Evolutionary conservation across 495 filamentous ascomycete genomes (phyloP).

Genomic region (Usnea hakonensis): DNA sequence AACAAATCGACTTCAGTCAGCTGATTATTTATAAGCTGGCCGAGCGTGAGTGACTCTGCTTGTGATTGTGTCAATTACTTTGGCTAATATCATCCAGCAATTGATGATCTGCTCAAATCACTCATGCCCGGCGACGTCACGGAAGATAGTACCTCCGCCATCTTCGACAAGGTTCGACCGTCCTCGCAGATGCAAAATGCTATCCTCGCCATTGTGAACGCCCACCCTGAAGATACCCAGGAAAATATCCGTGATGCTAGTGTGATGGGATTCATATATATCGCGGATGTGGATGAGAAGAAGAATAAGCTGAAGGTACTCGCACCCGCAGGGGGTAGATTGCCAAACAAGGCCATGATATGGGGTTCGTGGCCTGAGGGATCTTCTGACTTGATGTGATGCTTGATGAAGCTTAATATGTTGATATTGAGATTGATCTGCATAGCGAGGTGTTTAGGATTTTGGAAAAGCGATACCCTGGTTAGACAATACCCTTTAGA

Average conservation of each 20-base stretch:
- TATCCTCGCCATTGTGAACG: slow-evolving; percentile 74
- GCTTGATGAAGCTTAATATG: background rate
- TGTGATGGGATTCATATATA: slow-evolving; percentile 86
- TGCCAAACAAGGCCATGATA: slow-evolving; percentile 73
- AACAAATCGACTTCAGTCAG: slow-evolving; percentile 65
- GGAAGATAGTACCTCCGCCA: slow-evolving; percentile 30
- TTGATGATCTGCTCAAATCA: slow-evolving; percentile 30
- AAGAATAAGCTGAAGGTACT: slow-evolving; percentile 74
- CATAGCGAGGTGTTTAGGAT: slow-evolving; percentile 10
- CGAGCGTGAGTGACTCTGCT: slow-evolving; percentile 36
- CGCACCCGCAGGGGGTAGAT: slow-evolving; percentile 68
- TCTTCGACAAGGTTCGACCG: slow-evolving; percentile 54
- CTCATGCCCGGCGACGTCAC: slow-evolving; percentile 45
- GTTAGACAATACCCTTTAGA: background rate
- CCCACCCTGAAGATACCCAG: slow-evolving; percentile 53
- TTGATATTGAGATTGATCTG: background rate
- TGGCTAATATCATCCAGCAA: slow-evolving; percentile 19
- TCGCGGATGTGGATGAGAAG: slow-evolving; percentile 80
- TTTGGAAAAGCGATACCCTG: background rate
- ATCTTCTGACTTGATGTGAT: slow-evolving; percentile 43
- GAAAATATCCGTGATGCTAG: slow-evolving; percentile 73
- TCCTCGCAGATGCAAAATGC: slow-evolving; percentile 55
- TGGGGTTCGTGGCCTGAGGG: slow-evolving; percentile 49
- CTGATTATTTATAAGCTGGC: slow-evolving; percentile 60
- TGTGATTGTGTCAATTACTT: background rate